Evolutionary conservation across 2,329 filamentous ascomycete species (phyloP).

Genomic region (Penicillium sp.): DNA sequence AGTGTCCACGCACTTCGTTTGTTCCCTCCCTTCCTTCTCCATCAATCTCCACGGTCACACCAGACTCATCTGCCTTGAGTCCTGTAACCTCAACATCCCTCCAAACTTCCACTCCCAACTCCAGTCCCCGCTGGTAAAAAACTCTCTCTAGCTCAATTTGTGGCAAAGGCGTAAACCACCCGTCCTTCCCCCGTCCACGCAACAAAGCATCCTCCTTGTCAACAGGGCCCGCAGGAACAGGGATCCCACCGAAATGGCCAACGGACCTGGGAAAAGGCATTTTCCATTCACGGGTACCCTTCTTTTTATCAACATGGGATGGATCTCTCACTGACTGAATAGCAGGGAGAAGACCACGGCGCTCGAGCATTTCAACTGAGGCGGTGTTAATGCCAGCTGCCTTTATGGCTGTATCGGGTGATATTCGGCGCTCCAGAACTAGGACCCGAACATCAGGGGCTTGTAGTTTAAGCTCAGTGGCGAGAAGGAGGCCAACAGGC

Average conservation of each 20-base stretch:
- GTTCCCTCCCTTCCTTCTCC: not conserved
- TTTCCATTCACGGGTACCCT: conserved; percentile 11
- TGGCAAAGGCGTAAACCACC: not conserved
- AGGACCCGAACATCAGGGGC: conserved; percentile 32
- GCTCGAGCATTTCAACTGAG: conserved; percentile 40
- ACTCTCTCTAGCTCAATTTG: conserved; percentile 6
- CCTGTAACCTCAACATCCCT: not conserved
- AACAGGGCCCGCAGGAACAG: conserved; percentile 17
- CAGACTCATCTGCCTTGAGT: not conserved
- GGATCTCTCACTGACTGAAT: not conserved
- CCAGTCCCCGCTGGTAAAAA: not conserved
- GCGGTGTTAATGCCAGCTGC: conserved; percentile 33
- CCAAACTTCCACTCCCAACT: conserved; percentile 6
- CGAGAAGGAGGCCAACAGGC: conserved; percentile 18
- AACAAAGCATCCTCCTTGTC: not conserved
- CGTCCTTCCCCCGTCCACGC: not conserved
- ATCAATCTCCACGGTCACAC: conserved; percentile 4
- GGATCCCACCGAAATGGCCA: conserved; percentile 33
- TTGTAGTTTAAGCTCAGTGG: conserved; percentile 38
- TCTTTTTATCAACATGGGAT: not conserved
- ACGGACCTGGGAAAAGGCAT: conserved; percentile 16
- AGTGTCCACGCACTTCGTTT: conserved; percentile 28
- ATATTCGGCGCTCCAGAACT: conserved; percentile 33
- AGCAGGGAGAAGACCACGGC: conserved; percentile 37
- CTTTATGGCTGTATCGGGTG: conserved; percentile 32